A percentile compares a stretch with the other conserved stretches of the same genome.
Evolutionary conservation across 129 eudicot species (phyloP).

Genomic region (Pseudognaphalium luteoalbum): DNA sequence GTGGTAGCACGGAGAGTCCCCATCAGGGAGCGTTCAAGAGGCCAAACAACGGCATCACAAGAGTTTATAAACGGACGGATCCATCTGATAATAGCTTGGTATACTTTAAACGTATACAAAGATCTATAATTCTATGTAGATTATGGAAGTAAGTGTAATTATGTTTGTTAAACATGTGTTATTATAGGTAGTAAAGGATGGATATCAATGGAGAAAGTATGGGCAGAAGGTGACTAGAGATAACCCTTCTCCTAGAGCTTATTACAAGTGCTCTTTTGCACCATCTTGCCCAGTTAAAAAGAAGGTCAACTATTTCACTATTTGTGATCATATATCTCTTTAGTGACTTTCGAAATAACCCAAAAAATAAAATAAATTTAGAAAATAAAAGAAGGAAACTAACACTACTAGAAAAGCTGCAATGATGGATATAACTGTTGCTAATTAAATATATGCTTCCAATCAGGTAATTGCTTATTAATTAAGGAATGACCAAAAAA

Average conservation of each 20-base stretch:
- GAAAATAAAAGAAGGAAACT: too few species aligned
- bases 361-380: not conserved
- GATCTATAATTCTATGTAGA: constrained; percentile 27
- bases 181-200: constrained; percentile 83
- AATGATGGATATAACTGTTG: not conserved
- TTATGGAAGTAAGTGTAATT: not conserved
- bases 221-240: constrained; percentile 99
- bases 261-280: constrained; percentile 95
- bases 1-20: constrained; percentile 24
- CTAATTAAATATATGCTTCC: not conserved
- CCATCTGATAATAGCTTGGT: constrained; percentile 25
- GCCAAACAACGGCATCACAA: constrained; percentile 16
- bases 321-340: not conserved
- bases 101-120: constrained; percentile 32
- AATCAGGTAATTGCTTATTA: too few species aligned
- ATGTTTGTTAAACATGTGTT: not conserved
- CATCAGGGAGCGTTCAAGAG: constrained; percentile 36
- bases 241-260: constrained; percentile 98
- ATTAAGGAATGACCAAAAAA: too few species aligned
- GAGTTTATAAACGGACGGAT: constrained; percentile 21
- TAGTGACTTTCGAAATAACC: not conserved
- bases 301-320: constrained; percentile 52
- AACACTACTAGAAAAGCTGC: too few species aligned
- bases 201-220: constrained; percentile 98
- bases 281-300: constrained; percentile 94